Conservation (phyloP, 257 asterid genomes). For the Fraxinus cuspidata region DNA sequence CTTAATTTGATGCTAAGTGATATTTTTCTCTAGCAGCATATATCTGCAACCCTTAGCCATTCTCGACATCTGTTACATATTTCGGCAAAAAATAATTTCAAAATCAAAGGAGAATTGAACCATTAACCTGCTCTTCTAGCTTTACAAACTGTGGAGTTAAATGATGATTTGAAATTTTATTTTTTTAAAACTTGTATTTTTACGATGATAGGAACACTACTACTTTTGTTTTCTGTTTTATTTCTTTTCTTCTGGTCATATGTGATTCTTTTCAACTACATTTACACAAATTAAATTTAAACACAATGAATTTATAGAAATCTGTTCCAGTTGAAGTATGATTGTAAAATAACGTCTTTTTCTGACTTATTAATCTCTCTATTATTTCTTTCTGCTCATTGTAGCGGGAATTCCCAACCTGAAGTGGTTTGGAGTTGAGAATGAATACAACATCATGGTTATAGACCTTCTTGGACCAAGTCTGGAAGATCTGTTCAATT, state of each 20-base stretch:
- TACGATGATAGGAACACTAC: background rate
- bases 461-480: slow-evolving; percentile 71
- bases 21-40: background rate
- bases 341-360: background rate
- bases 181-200: background rate
- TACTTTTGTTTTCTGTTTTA: background rate
- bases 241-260: background rate
- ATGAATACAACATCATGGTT: slow-evolving; percentile 63
- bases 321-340: background rate
- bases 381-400: slow-evolving; percentile 22
- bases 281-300: background rate
- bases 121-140: background rate
- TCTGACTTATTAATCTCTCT: background rate
- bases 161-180: background rate
- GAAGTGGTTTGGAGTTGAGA: slow-evolving; percentile 64
- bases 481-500: slow-evolving; percentile 62
- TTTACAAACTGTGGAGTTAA: background rate
- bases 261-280: background rate
- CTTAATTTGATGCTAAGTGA: background rate
- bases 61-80: background rate
- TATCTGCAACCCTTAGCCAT: background rate
- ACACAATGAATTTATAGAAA: slow-evolving; percentile 2
- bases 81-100: background rate
- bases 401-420: slow-evolving; percentile 64
- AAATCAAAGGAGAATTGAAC: background rate